Base-by-base conservation (phyloP, 2,329 filamentous ascomycete species). In the Colletotrichum sp. region DNA sequence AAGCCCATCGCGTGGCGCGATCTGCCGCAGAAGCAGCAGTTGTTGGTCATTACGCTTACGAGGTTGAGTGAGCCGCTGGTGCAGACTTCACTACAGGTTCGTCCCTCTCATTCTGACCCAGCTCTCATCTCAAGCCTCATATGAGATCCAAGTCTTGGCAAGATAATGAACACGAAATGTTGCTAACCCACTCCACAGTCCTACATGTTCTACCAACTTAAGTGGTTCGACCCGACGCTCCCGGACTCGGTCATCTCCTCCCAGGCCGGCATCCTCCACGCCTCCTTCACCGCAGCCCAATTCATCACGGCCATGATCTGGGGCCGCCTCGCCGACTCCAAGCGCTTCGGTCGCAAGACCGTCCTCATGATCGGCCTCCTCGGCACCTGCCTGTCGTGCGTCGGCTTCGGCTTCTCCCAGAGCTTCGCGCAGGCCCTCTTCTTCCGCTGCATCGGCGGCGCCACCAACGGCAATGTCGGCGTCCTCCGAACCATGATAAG, bases 141-240 rank as follows among this genome's bases (percentile, higher is more conserved):
- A 62, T 32, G 28, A 62, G 59, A 62, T 30, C 1, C 1, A 6
- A 30, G 0, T 1, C 24, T 26, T 9, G 10, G 3, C 24, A 16
- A 24, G 7, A 21, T 2, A 0, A 62, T 3, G 62, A 28, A 67
- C 28, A 9, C 5, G n/a, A 49, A 49, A 21, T 9, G 4, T 13
- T 16, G n/a, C 52, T 71, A 49, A 76, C 52, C 15, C 10, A 8
- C 1, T 0, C 1, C 24, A 8, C 5, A 73, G 84, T 91, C 94
- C 3, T 98, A 98, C 84, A 92, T 98, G 88, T 98, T 95, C 85
- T 98, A 96, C 84, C 95, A 97, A 83, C 90, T 98, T n/a, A 92
- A 92, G 79, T 96, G 93, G 75, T 96, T 98, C 80, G 86, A 90
- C 74, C 86, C 88, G 0, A 84, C 80, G 12, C 85, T 91, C 16